phyloP scores from a whole-genome alignment of 2,329 filamentous ascomycete species.

The Colletotrichum falcatum region DNA sequence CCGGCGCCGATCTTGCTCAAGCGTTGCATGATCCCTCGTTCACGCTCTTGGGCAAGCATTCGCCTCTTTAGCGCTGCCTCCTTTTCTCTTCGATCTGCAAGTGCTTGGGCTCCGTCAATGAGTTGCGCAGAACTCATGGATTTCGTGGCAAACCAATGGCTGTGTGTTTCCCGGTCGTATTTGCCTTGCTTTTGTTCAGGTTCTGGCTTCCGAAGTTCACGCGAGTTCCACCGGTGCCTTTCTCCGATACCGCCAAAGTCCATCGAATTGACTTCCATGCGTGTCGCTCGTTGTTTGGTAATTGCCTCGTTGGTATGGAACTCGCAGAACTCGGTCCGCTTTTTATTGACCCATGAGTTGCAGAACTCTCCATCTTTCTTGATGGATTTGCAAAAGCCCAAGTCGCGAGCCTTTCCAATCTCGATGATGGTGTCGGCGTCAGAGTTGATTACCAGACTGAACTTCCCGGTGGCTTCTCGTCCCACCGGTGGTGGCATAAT shows the following conservation, averaged over 20 bases:
- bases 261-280: slow-evolving; percentile 85
- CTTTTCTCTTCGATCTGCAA: slow-evolving; percentile 69
- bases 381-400: slow-evolving; percentile 88
- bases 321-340: slow-evolving; percentile 91
- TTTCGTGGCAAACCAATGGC: slow-evolving; percentile 65
- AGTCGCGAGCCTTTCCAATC: slow-evolving; percentile 84
- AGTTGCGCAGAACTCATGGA: slow-evolving; percentile 68
- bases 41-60: slow-evolving; percentile 76
- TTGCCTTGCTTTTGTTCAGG: slow-evolving; percentile 51
- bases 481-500: slow-evolving; percentile 88
- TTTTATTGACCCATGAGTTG: slow-evolving; percentile 85
- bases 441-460: slow-evolving; percentile 86
- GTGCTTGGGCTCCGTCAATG: slow-evolving; percentile 74
- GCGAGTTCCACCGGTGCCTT: slow-evolving; percentile 33
- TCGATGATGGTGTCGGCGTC: slow-evolving; percentile 92
- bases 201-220: slow-evolving; percentile 48
- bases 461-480: slow-evolving; percentile 82
- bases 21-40: slow-evolving; percentile 77
- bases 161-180: slow-evolving; percentile 71
- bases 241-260: slow-evolving; percentile 55
- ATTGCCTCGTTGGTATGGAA: slow-evolving; percentile 90
- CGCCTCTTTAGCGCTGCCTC: slow-evolving; percentile 75
- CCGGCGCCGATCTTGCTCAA: slow-evolving; percentile 73
- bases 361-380: slow-evolving; percentile 88
- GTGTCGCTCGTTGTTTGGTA: slow-evolving; percentile 71